Conservation (phyloP, 257 asterid genomes). For the Cordia subcordata region DNA sequence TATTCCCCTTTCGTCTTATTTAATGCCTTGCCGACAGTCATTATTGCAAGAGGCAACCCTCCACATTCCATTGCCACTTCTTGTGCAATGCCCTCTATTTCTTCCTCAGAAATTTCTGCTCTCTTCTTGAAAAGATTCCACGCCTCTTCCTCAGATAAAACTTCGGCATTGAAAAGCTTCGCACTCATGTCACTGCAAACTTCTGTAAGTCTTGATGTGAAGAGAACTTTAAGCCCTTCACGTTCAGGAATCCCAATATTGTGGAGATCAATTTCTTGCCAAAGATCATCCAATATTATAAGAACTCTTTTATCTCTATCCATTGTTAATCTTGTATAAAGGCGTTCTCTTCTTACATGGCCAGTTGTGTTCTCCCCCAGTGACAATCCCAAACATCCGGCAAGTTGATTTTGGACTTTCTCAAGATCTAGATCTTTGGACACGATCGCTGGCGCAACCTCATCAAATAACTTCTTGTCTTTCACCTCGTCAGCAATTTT, state of each 20-base stretch:
- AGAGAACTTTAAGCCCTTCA: neutral
- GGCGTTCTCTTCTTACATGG: neutral
- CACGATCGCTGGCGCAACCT: constrained; percentile 4
- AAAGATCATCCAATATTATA: constrained; percentile 12
- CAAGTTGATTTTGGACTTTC: constrained; percentile 11
- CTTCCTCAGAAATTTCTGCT: neutral
- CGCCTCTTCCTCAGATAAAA: constrained; percentile 1
- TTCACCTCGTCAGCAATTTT: constrained; percentile 3
- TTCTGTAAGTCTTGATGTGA: neutral
- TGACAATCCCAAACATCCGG: constrained; percentile 3
- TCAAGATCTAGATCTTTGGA: neutral
- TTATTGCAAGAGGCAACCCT: constrained; percentile 3
- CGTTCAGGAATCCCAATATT: constrained; percentile 3
- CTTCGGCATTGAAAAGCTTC: neutral
- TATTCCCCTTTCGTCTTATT: neutral
- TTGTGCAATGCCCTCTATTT: neutral
- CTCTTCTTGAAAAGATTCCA: neutral
- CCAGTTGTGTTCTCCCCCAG: neutral
- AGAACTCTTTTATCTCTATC: constrained; percentile 3
- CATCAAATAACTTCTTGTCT: neutral
- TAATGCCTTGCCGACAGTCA: neutral
- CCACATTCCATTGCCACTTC: constrained; percentile 5
- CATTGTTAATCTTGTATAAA: constrained; percentile 4
- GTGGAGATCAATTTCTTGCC: constrained; percentile 5
- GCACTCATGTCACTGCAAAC: constrained; percentile 8